A percentile compares a stretch with the other conserved stretches of the same genome.
Conservation (phyloP, 192 early-diverging fungal species). For the Phycomyces blakesleeanus region DNA sequence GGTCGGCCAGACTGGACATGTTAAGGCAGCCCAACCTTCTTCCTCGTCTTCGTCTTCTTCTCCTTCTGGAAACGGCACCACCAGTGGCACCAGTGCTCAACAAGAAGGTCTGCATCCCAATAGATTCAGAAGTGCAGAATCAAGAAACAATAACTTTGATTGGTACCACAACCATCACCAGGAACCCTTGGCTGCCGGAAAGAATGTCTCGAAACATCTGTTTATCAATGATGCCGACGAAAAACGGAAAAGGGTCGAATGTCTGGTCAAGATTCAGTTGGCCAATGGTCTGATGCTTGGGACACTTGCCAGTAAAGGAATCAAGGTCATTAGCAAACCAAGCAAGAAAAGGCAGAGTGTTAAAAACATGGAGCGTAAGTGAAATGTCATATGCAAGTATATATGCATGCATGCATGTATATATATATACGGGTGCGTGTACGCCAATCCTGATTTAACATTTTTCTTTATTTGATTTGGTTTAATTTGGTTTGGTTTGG, state of each 20-base stretch:
- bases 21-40: not conserved
- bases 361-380: slow-evolving; percentile 71
- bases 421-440: no score
- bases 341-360: slow-evolving; percentile 84
- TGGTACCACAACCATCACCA: slow-evolving; percentile 19
- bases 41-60: no score
- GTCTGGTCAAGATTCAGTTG: slow-evolving; percentile 67
- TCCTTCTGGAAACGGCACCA: no score
- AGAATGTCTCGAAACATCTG: slow-evolving; percentile 77
- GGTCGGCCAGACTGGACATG: slow-evolving; percentile 27
- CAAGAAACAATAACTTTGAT: slow-evolving; percentile 20
- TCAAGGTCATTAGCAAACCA: slow-evolving; percentile 92
- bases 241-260: slow-evolving; percentile 76
- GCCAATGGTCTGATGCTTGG: slow-evolving; percentile 57
- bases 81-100: not conserved
- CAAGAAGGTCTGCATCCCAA: slow-evolving; percentile 4
- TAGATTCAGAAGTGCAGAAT: slow-evolving; percentile 13
- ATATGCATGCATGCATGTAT: no score
- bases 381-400: not conserved
- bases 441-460: not conserved
- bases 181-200: slow-evolving; percentile 50
- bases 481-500: no score
- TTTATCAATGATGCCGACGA: slow-evolving; percentile 85
- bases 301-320: slow-evolving; percentile 71
- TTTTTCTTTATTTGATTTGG: no score